Base-by-base conservation (phyloP, 1,284 basidiomycete species). In the Sporisorium scitamineum region DNA sequence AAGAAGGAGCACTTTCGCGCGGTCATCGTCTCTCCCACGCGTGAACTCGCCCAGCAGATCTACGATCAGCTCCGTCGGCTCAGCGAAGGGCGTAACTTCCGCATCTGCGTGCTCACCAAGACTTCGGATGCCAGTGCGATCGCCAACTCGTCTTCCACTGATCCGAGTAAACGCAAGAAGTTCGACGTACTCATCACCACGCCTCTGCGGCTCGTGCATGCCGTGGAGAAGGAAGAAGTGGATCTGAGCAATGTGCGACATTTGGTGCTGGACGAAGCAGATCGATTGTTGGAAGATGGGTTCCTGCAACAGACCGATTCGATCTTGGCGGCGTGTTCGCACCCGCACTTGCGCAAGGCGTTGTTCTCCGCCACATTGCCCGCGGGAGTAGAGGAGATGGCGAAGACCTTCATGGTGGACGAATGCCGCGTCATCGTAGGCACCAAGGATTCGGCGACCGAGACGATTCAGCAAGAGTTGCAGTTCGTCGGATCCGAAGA, bases 341-440 rank as follows among this genome's bases (percentile, higher is more conserved):
- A 92, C 84, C 86, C 90, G 0, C 81, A 88, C 1, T 80, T 94
- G 0, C 94, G 94, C 84, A 98, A 95, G 82, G 92, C 93, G 1
- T 91, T 97, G 34, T 94, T 98, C 86, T 95, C 93, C 70, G 96
- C 96, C 0, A 99, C 96, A 0, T 90, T 99, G 55, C 96, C 95
- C 14, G 91, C 94, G 6, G 90, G 91, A 11, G 92, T 91, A 0
- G 96, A 99, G 86, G 92, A 92, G 83, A 88, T 95, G 41, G 94
- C 94, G 0, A 91, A 94, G 89, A 89, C 89, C 20, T 93, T 95
- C 88, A 89, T 98, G 57, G 59, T 79, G 3, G 77, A 84, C 59
- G 80, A 82, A 42, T 78, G 78, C 41, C 80, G 83, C 20, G 71
- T 84, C 31, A 76, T 84, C 13, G 81, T 83, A 0, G 73, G 81